These are phyloP conservation scores for Boletus smithii DNA, from an alignment of 1,284 basidiomycete species.

Conservation along the genomic window DNA sequence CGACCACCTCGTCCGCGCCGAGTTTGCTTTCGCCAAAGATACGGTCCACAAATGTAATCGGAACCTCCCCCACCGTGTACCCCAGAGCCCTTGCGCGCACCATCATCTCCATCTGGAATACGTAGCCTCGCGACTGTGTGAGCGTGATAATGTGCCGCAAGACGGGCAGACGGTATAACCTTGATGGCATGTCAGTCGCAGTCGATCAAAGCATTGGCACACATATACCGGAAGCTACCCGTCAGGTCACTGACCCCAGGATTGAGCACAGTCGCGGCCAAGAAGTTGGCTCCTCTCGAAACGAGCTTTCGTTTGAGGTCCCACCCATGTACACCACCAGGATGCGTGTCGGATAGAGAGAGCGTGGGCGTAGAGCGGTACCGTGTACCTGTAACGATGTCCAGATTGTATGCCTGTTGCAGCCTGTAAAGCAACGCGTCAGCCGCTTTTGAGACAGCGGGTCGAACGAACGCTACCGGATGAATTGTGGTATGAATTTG, in stretches of 20 bases:
- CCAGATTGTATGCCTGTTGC: constrained; percentile 77
- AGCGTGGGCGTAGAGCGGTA: constrained; percentile 63
- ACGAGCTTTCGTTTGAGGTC: constrained; percentile 85
- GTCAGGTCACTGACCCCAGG: constrained; percentile 87
- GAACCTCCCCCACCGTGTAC: constrained; percentile 84
- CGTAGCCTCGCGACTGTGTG: constrained; percentile 85
- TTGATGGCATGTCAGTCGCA: constrained; percentile 30
- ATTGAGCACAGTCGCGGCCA: constrained; percentile 77
- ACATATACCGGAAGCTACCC: constrained; percentile 75
- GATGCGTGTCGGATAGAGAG: constrained; percentile 45
- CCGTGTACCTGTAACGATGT: constrained; percentile 92
- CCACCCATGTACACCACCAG: constrained; percentile 88
- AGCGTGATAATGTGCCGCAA: constrained; percentile 79
- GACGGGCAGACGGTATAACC: constrained; percentile 75
- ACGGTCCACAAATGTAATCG: constrained; percentile 91
- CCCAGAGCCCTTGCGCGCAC: constrained; percentile 80
- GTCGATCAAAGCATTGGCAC: background rate
- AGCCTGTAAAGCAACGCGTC: constrained; percentile 43
- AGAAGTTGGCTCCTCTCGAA: constrained; percentile 81
- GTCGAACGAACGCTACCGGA: constrained; percentile 48
- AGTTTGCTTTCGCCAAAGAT: constrained; percentile 92
- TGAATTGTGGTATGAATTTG: constrained; percentile 88
- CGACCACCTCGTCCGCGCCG: constrained; percentile 83
- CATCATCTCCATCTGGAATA: constrained; percentile 98
- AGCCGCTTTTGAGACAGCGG: background rate